Conservation (phyloP, 441 rosid species). For the Metrosideros polymorpha region DNA sequence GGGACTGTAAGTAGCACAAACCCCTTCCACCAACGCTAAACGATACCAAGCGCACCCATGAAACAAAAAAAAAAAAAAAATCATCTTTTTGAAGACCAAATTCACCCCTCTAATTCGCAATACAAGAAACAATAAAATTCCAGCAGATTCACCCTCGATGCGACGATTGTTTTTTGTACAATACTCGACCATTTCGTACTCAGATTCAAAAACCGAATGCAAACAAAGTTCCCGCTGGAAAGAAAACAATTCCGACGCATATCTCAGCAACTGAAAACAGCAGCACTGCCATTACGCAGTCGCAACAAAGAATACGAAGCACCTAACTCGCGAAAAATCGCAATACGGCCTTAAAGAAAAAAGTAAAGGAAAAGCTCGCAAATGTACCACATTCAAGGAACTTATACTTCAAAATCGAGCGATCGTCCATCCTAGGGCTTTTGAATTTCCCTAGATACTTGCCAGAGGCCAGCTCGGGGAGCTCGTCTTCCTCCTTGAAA, state of each 20-base stretch:
- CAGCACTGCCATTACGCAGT: neutral
- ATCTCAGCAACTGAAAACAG: neutral
- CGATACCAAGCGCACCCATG: neutral
- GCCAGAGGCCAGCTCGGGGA: conserved; percentile 32
- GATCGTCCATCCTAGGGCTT: conserved; percentile 49
- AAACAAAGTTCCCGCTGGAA: neutral
- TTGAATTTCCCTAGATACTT: conserved; percentile 33
- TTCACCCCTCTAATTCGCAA: neutral
- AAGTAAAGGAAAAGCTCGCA: neutral
- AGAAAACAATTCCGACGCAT: neutral
- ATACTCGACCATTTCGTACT: neutral
- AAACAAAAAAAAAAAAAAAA: neutral
- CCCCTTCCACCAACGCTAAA: neutral
- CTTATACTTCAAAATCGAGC: conserved; percentile 29
- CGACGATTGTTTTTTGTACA: neutral
- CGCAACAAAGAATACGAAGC: neutral
- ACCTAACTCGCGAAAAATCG: neutral
- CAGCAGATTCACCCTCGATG: neutral
- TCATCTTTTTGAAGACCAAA: neutral
- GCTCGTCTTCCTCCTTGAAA: conserved; percentile 66
- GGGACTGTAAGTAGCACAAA: neutral
- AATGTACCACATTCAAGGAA: conserved; percentile 44
- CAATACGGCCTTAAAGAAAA: neutral
- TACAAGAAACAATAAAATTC: neutral
- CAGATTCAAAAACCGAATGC: neutral